Base-by-base conservation (phyloP, 2,329 filamentous ascomycete species). In the Sodiomyces alkalinus region DNA sequence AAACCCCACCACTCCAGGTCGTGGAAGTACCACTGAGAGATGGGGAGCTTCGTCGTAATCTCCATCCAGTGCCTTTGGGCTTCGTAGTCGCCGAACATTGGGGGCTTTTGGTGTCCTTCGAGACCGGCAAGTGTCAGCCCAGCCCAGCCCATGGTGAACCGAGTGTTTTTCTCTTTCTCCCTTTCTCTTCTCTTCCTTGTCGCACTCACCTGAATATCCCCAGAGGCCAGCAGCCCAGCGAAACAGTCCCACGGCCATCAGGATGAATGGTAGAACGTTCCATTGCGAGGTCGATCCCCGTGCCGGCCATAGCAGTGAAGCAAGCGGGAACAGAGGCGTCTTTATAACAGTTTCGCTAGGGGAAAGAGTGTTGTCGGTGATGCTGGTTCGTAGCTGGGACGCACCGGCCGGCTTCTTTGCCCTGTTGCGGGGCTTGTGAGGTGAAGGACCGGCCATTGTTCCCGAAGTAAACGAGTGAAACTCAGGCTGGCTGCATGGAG, bases 11-110 rank as follows among this genome's bases (percentile, higher is more conserved):
- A 98, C 45, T 87, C 67, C 24, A 96, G 62, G 49, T 98, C 86
- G 51, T 98, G 83, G 47, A 92, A 93, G 53, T 98, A 98, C 90
- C 92, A 98, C 51, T 90, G 80, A 8, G 83, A 90, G 20, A 92
- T 65, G 10, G 90, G 90, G 2, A 98, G 62, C 34, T 93, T 73
- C 7, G 73, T 80, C 2, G 90, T 94, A 39, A 98, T 64, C 48
- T 98, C 90, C 86, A 98, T 93, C 90, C 90, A 98, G 53, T 98
- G 90, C 42, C 90, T 64, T 52, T 98, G 90, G 4, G 92, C 90
- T 59, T 98, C 90, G 55, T 93, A 98, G 53, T 98, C 90, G 39
- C 90, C 90, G 47, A 86, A 80, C 74, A 94, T 85, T 5, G 90
- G 90, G 19, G 86, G 86, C 34, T 70, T 72, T 33, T 77, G 62